Conservation (phyloP, 192 early-diverging fungal species). For the Radiomyces spectabilis region DNA sequence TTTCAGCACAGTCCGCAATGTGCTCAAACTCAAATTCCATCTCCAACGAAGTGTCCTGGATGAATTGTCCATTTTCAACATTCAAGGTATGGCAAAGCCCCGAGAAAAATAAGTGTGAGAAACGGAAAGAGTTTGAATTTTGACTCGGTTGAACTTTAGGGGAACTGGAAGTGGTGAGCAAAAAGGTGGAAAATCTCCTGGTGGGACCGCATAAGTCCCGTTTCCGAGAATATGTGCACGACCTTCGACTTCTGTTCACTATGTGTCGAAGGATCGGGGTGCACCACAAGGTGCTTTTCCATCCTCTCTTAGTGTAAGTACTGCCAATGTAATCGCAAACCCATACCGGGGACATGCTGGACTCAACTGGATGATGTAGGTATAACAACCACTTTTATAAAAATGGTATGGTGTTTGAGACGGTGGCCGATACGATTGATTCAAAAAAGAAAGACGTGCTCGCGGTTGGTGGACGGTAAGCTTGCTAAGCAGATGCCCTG, state of each 20-base stretch:
- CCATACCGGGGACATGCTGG: too few species aligned
- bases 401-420: slow-evolving; percentile 49
- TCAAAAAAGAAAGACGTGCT: slow-evolving; percentile 44
- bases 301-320: slow-evolving; percentile 44
- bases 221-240: slow-evolving; percentile 29
- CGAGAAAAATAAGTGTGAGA: not conserved
- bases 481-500: too few species aligned
- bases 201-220: slow-evolving; percentile 27
- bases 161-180: slow-evolving; percentile 38
- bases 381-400: slow-evolving; percentile 53
- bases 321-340: too few species aligned
- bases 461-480: slow-evolving; percentile 43
- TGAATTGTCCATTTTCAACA: slow-evolving; percentile 55
- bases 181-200: slow-evolving; percentile 38
- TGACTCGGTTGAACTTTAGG: slow-evolving; percentile 17
- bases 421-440: slow-evolving; percentile 38
- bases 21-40: slow-evolving; percentile 51
- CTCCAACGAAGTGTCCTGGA: slow-evolving; percentile 56
- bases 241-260: slow-evolving; percentile 28
- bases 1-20: slow-evolving; percentile 32
- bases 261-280: slow-evolving; percentile 41
- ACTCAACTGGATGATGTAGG: too few species aligned
- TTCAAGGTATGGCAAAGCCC: slow-evolving; percentile 35
- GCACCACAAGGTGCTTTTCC: slow-evolving; percentile 41
- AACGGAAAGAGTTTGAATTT: too few species aligned